A percentile compares a stretch with the other conserved stretches of the same genome.
Conservation (phyloP, 2,329 filamentous ascomycete species). For the Colletotrichum lentis region DNA sequence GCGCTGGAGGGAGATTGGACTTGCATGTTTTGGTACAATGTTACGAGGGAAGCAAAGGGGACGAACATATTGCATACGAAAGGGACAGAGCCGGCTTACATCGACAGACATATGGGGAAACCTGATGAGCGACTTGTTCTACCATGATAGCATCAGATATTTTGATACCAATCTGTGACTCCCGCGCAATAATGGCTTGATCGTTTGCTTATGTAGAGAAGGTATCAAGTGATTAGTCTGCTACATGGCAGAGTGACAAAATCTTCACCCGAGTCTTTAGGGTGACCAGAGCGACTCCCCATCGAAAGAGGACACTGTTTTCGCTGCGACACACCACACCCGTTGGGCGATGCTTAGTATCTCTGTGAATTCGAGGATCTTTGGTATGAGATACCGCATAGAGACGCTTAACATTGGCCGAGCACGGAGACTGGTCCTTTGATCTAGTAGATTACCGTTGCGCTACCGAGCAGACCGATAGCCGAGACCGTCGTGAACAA, state of each 20-base stretch:
- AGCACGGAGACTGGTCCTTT: background rate
- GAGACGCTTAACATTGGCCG: background rate
- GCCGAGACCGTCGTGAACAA: background rate
- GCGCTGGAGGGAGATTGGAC: background rate
- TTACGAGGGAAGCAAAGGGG: background rate
- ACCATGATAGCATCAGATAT: background rate
- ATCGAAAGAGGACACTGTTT: too few relatives aligned
- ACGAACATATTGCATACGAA: background rate
- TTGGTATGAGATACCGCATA: background rate
- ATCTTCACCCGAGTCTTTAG: too few relatives aligned
- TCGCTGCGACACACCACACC: too few relatives aligned
- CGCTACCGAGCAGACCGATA: background rate
- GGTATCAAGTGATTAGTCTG: background rate
- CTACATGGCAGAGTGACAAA: background rate
- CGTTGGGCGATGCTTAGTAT: too few relatives aligned
- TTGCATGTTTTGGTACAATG: background rate
- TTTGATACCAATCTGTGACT: slow-evolving; percentile 7
- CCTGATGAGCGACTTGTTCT: background rate
- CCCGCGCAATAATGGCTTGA: too few relatives aligned
- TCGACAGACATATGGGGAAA: background rate
- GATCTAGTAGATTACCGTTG: background rate
- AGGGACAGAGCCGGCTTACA: slow-evolving; percentile 1
- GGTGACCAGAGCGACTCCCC: too few relatives aligned
- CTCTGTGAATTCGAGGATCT: too few relatives aligned
- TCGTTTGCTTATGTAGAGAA: background rate